Conservation (phyloP, 441 rosid genomes). For the Adansonia madagascariensis region DNA sequence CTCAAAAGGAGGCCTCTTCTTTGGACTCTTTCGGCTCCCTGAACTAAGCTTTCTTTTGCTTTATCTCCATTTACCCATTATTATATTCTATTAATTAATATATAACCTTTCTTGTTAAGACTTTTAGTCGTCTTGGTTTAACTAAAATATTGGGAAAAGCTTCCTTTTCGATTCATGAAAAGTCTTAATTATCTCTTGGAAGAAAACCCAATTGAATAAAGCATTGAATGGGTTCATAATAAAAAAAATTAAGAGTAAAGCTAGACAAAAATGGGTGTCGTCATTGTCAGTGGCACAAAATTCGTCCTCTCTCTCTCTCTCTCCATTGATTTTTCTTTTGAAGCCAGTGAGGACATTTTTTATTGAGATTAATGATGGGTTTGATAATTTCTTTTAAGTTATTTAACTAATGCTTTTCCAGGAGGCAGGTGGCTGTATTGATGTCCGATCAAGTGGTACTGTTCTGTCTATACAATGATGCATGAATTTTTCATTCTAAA, state of each 20-base stretch:
- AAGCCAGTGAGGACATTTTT: neutral
- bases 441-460: neutral
- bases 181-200: conserved; percentile 27
- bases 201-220: conserved; percentile 26
- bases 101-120: conserved; percentile 14
- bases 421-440: neutral
- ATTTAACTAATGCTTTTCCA: neutral
- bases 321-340: neutral
- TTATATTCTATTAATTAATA: conserved; percentile 19
- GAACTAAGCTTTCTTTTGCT: conserved; percentile 36
- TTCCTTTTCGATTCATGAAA: conserved; percentile 35
- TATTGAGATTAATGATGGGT: conserved; percentile 15
- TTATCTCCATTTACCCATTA: conserved; percentile 29
- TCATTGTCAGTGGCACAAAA: conserved; percentile 20
- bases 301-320: neutral
- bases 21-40: conserved; percentile 38
- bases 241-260: conserved; percentile 2
- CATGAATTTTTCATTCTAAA: neutral
- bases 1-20: conserved; percentile 31
- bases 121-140: conserved; percentile 27
- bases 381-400: neutral
- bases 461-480: neutral
- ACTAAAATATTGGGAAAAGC: conserved; percentile 19
- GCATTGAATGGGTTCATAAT: conserved; percentile 11
- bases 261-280: conserved; percentile 14